Conservation (phyloP, 2,329 filamentous ascomycete genomes). For the Colletotrichum paranaense region DNA sequence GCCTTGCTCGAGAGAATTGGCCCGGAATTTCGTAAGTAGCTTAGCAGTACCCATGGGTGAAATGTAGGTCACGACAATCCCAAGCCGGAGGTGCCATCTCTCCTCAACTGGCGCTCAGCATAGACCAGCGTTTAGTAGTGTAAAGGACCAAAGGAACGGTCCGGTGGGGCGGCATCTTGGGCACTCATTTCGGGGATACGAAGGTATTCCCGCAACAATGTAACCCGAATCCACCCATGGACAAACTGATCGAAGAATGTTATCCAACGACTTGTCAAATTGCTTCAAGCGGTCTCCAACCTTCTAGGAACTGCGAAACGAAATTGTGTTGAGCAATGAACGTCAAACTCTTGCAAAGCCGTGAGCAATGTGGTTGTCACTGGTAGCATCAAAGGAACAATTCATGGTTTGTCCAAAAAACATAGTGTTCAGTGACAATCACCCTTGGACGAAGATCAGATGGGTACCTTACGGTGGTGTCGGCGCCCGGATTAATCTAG, state of each 20-base stretch:
- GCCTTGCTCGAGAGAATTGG: neutral
- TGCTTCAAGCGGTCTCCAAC: neutral
- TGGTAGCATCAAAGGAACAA: too few species aligned
- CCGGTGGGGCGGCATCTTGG: neutral
- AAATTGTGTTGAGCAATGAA: neutral
- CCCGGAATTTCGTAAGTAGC: too few species aligned
- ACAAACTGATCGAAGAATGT: neutral
- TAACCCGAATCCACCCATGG: neutral
- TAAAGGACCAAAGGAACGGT: neutral
- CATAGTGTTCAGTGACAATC: too few species aligned
- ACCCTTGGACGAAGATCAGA: too few species aligned
- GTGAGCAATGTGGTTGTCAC: too few species aligned
- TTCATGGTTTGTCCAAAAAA: too few species aligned
- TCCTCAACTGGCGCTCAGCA: neutral
- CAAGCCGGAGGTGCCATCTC: neutral
- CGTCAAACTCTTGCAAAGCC: too few species aligned
- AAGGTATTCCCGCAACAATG: neutral
- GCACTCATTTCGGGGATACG: neutral
- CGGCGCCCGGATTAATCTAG: too few species aligned
- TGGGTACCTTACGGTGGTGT: too few species aligned
- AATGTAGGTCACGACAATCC: neutral
- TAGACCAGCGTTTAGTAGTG: neutral
- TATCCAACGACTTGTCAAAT: neutral
- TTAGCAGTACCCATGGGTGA: too few species aligned
- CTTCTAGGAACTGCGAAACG: neutral